A percentile compares a stretch with the other conserved stretches of the same genome.
Conservation (phyloP, 768 basidiomycete species). For the Leccinum subgranulosum region DNA sequence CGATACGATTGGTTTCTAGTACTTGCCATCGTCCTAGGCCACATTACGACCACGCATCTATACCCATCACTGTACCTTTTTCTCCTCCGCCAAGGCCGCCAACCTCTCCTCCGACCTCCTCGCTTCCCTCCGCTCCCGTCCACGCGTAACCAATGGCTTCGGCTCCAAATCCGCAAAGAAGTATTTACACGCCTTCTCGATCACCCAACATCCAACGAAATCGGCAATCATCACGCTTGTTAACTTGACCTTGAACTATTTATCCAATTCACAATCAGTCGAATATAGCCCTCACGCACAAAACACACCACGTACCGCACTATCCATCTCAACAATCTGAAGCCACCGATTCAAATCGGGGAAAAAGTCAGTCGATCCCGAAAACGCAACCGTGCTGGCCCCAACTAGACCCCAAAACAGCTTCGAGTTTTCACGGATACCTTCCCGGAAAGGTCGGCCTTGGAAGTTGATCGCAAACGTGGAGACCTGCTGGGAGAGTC, state of each 20-base stretch:
- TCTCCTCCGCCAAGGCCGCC: slow-evolving; percentile 26
- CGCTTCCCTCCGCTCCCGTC: slow-evolving; percentile 74
- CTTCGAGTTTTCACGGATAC: slow-evolving; percentile 93
- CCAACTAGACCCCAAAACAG: slow-evolving; percentile 90
- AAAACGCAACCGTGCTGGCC: slow-evolving; percentile 88
- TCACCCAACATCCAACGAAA: slow-evolving; percentile 82
- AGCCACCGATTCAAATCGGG: slow-evolving; percentile 97
- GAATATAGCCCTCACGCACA: neutral
- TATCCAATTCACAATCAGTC: neutral
- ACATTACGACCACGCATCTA: neutral
- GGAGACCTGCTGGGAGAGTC: slow-evolving; percentile 96
- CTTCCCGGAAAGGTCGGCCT: slow-evolving; percentile 97
- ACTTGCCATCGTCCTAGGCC: neutral
- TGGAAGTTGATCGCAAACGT: slow-evolving; percentile 99
- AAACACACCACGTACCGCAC: slow-evolving; percentile 44
- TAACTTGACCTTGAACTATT: slow-evolving; percentile 79
- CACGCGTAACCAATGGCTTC: slow-evolving; percentile 78
- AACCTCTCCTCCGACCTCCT: slow-evolving; percentile 43
- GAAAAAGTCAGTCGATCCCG: slow-evolving; percentile 89
- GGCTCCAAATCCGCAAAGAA: slow-evolving; percentile 89
- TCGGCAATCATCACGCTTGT: slow-evolving; percentile 83
- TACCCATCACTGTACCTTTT: slow-evolving; percentile 35
- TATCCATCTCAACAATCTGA: slow-evolving; percentile 91
- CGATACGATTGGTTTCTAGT: neutral
- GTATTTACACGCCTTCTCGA: slow-evolving; percentile 80